Conservation (phyloP, 192 early-diverging fungal species). For the Coemansia sp. region DNA sequence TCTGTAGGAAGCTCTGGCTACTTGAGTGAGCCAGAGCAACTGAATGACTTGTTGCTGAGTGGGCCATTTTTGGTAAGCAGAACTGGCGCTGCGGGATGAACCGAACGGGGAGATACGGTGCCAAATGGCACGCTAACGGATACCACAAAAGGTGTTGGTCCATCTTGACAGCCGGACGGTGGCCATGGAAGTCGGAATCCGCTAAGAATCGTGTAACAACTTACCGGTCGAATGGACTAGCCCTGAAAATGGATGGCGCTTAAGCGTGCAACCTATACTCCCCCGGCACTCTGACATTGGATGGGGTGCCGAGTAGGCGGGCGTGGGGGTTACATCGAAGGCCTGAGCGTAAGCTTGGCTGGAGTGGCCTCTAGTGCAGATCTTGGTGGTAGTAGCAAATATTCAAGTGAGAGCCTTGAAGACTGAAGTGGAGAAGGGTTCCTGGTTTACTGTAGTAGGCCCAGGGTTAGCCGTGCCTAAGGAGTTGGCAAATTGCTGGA, state of each 20-base stretch:
- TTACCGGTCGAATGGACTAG: conserved; percentile 64
- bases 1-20: conserved; percentile 71
- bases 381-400: conserved; percentile 81
- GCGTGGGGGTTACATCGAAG: conserved; percentile 63
- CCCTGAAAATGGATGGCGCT: conserved; percentile 79
- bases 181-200: conserved; percentile 83
- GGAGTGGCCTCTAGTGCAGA: conserved; percentile 72
- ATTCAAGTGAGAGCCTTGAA: conserved; percentile 82
- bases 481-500: conserved; percentile 59
- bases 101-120: conserved; percentile 76
- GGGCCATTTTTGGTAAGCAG: conserved; percentile 90
- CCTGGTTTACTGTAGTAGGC: conserved; percentile 70
- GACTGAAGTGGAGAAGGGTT: conserved; percentile 85
- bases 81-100: conserved; percentile 88
- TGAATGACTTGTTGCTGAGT: conserved; percentile 80
- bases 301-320: conserved; percentile 68
- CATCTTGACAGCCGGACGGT: conserved; percentile 81
- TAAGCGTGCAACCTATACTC: conserved; percentile 76
- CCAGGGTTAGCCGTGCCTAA: conserved; percentile 81
- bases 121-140: conserved; percentile 71
- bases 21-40: conserved; percentile 65
- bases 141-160: conserved; percentile 82
- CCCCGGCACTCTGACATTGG: conserved; percentile 55
- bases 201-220: conserved; percentile 71
- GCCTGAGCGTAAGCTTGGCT: conserved; percentile 62